Evolutionary conservation across 306 rosid species (phyloP), one percentile per base, ranked within the genome.

Genomic region (Urtica urens): DNA sequence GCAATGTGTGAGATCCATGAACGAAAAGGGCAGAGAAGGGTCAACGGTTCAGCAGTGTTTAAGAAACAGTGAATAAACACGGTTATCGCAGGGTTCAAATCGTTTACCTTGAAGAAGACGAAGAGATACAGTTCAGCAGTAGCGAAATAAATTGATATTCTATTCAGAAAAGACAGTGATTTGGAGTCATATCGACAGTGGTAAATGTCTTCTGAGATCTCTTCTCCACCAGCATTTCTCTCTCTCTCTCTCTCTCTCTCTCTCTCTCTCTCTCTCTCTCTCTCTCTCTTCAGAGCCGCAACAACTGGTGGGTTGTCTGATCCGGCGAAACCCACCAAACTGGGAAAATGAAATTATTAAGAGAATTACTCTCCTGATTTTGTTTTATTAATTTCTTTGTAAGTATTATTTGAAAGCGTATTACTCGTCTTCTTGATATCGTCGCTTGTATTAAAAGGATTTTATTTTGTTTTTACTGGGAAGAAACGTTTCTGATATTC

Each of bases 281-380:
- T 66, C 66, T 65, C 84, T 59, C 77, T 67, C 69, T 58, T 46
- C 63, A 66, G 60, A 71, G 75, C 82, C 78, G 76, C 96, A 83
- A 87, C 92, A 73, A 69, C 87, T 75, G 96, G 96, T 82, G 62
- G 92, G 83, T 80, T 80, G 85, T 78, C 78, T 63, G 59, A 78
- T 74, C 87, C 87, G 17, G 67, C 74, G 64, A 77, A 77, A 79
- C 51, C 82, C 94, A 87, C 92, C 87, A 82, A 82, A 75, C 84
- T 34, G 40, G 40, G 40, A 13, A 13, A 35, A 35, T 10, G 2
- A 35, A 35, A 35, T 35, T 13, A 10, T 35, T 7, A 9, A 1
- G n/a, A 35, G 40, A 35, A 9, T 10, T 35, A 35, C n/a, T 1
- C n/a, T 35, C 40, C n/a, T 12, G 10, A 5, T 2, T 28, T 28